Conservation (phyloP, 2,329 filamentous ascomycete species). For the Pseudogymnoascus sp. region DNA sequence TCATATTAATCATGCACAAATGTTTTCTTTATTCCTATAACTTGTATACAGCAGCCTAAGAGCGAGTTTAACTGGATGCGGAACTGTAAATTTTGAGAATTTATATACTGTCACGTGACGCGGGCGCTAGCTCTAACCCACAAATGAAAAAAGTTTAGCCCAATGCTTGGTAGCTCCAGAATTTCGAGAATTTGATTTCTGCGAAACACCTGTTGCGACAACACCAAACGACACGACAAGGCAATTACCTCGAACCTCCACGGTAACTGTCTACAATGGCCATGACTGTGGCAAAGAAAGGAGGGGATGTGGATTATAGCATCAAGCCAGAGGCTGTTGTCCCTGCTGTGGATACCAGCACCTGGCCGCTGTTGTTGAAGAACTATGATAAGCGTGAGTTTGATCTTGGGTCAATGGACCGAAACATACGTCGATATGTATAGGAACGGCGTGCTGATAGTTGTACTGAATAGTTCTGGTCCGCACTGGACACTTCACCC, state of each 20-base stretch:
- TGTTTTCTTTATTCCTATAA: not conserved
- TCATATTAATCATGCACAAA: not conserved
- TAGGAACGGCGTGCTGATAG: constrained; percentile 16
- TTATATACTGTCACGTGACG: not conserved
- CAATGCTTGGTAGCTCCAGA: constrained; percentile 8
- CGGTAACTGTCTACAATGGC: constrained; percentile 27
- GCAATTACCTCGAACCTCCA: constrained; percentile 11
- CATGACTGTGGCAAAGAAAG: constrained; percentile 43
- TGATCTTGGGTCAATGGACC: constrained; percentile 9
- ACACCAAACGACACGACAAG: constrained; percentile 10
- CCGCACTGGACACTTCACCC: constrained; percentile 92
- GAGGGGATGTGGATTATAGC: constrained; percentile 64
- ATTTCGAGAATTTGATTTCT: constrained; percentile 10
- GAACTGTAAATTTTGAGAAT: not conserved
- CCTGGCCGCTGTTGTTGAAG: constrained; percentile 90
- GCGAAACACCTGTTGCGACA: constrained; percentile 7
- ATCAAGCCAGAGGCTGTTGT: constrained; percentile 87
- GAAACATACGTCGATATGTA: not conserved
- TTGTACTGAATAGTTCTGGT: constrained; percentile 60
- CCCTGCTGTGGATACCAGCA: constrained; percentile 74
- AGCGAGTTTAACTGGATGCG: not conserved
- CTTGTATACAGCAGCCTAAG: not conserved
- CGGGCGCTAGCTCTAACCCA: constrained; percentile 9
- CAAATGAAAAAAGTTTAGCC: constrained; percentile 12
- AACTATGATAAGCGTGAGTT: constrained; percentile 86